Evolutionary conservation across 805 yeast species (phyloP).

Genomic region (Candida ipomoeae): DNA sequence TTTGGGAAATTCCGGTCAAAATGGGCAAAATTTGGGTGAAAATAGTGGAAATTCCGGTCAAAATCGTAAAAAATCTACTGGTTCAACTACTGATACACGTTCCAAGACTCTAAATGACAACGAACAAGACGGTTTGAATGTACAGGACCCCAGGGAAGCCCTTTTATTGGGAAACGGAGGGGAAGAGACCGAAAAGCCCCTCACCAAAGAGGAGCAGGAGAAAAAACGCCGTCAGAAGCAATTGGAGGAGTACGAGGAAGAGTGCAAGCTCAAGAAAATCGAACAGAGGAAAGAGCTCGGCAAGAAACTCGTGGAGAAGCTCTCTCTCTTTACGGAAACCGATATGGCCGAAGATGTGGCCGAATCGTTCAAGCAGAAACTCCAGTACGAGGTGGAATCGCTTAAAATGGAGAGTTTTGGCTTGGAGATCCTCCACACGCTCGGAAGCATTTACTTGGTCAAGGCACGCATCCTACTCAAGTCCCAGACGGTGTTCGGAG

Average conservation of each 20-base stretch:
- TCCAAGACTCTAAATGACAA: not conserved
- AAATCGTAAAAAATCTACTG: too few species aligned
- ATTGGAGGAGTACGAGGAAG: constrained; percentile 69
- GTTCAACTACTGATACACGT: too few species aligned
- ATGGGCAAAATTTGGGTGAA: too few species aligned
- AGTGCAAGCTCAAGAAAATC: constrained; percentile 61
- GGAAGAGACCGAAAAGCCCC: constrained; percentile 3
- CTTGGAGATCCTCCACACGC: constrained; percentile 70
- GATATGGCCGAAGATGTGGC: constrained; percentile 43
- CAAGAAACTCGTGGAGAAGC: constrained; percentile 46
- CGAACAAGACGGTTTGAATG: too few species aligned
- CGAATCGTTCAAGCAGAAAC: constrained; percentile 53
- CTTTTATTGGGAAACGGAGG: constrained; percentile 17
- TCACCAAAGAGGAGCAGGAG: constrained; percentile 38
- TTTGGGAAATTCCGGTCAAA: too few species aligned
- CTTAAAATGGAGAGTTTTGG: constrained; percentile 83
- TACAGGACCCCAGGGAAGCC: not conserved
- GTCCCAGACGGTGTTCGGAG: constrained; percentile 56
- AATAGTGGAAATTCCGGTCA: too few species aligned
- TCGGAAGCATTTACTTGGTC: constrained; percentile 64
- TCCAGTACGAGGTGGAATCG: constrained; percentile 77
- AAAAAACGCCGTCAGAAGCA: constrained; percentile 46
- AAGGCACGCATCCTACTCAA: constrained; percentile 64
- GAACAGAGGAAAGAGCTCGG: constrained; percentile 62
- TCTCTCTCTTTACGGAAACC: constrained; percentile 42